phyloP scores from a whole-genome alignment of 176 grass and related monocot species.

The Ampelocalamus luodianensis region DNA sequence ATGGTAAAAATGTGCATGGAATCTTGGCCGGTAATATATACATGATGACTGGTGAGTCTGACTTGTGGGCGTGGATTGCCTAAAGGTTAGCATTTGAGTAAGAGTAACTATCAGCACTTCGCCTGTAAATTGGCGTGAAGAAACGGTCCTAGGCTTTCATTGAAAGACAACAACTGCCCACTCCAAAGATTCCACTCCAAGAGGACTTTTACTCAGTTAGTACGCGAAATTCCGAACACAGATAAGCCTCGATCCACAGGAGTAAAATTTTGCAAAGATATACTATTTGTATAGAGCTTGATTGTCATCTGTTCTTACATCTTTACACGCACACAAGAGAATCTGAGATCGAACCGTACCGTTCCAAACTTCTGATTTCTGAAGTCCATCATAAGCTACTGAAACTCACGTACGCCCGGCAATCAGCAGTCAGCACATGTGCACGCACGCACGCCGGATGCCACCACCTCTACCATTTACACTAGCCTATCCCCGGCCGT shows the following conservation, averaged over 20 bases:
- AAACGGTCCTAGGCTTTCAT: neutral
- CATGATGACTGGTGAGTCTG: neutral
- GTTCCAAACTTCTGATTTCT: neutral
- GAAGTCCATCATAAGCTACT: neutral
- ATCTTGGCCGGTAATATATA: neutral
- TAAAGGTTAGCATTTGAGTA: neutral
- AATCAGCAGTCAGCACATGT: neutral
- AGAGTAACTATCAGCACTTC: neutral
- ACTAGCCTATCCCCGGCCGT: conserved; percentile 30
- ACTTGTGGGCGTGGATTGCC: neutral
- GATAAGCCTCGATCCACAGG: neutral
- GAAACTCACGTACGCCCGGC: neutral
- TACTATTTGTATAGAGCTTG: neutral
- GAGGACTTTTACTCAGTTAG: neutral
- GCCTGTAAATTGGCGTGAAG: neutral
- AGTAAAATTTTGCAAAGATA: neutral
- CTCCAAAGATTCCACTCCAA: neutral
- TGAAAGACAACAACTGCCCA: neutral
- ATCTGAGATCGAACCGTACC: neutral
- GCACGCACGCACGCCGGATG: neutral
- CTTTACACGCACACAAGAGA: conserved; percentile 6
- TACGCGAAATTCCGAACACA: neutral
- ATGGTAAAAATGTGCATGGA: neutral
- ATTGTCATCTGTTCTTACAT: neutral
- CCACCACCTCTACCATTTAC: conserved; percentile 37